Percentiles rank a stretch among this genome's conserved stretches.
phyloP scores from a whole-genome alignment of 306 rosid genomes.

The Pyrus communis region DNA sequence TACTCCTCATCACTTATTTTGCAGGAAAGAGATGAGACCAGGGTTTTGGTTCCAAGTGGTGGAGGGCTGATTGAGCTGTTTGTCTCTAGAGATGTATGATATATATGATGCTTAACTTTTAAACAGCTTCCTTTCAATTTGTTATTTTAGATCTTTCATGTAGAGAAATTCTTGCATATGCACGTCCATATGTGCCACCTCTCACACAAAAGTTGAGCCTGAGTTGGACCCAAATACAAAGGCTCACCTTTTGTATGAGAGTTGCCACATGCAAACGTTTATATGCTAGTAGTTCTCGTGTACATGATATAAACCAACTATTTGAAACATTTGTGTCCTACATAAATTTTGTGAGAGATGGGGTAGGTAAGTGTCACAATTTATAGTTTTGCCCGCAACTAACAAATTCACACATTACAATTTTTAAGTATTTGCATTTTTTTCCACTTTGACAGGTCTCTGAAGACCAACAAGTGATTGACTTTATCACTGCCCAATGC shows the following conservation, averaged over 20 bases:
- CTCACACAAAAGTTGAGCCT: background rate
- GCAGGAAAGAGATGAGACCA: slow-evolving; percentile 73
- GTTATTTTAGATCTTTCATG: background rate
- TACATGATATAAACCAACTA: too few relatives aligned
- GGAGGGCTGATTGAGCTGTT: slow-evolving; percentile 77
- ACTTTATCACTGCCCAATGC: slow-evolving; percentile 53
- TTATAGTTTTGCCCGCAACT: too few relatives aligned
- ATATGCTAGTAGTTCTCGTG: background rate
- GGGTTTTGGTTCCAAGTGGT: slow-evolving; percentile 64
- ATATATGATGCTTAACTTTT: background rate
- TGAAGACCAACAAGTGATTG: slow-evolving; percentile 64
- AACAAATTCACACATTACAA: too few relatives aligned
- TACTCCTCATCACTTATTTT: background rate
- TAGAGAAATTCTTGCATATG: background rate
- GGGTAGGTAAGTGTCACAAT: too few relatives aligned
- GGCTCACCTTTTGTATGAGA: background rate
- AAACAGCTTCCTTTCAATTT: background rate
- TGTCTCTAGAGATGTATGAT: slow-evolving; percentile 55
- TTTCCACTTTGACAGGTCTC: slow-evolving; percentile 40
- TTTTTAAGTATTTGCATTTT: background rate
- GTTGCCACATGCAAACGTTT: background rate
- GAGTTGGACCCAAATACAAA: background rate
- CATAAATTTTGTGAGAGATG: too few relatives aligned
- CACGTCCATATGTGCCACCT: background rate
- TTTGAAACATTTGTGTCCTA: too few relatives aligned